phyloP scores from a whole-genome alignment of 1,139 yeast genomes.

The Casaregolazyma suthepensis region DNA sequence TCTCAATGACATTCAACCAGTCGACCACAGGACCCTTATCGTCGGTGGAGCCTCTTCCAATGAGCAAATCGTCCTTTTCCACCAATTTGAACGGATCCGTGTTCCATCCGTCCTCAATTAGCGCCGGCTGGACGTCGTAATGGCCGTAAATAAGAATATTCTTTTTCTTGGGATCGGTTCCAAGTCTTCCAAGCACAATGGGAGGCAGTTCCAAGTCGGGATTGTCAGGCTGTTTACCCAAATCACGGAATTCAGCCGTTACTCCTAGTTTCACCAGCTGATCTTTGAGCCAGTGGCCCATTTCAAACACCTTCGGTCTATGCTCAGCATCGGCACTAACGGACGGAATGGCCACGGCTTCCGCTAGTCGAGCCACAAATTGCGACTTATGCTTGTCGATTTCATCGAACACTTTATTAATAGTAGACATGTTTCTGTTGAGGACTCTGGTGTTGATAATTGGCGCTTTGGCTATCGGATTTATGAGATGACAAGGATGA shows the following conservation, averaged over 20 bases:
- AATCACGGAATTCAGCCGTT: constrained; percentile 68
- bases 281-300: constrained; percentile 73
- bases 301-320: constrained; percentile 75
- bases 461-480: not conserved
- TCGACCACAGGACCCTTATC: constrained; percentile 98
- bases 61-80: constrained; percentile 57
- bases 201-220: constrained; percentile 80
- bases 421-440: not conserved
- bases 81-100: constrained; percentile 81
- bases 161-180: constrained; percentile 72
- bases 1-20: constrained; percentile 90
- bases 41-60: constrained; percentile 94
- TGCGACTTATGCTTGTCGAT: constrained; percentile 30
- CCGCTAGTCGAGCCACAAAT: constrained; percentile 45
- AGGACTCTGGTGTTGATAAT: not conserved
- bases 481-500: not conserved
- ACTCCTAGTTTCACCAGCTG: constrained; percentile 73
- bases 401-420: constrained; percentile 12
- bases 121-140: constrained; percentile 97
- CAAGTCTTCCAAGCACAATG: constrained; percentile 80
- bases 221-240: constrained; percentile 81
- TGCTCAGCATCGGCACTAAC: constrained; percentile 85
- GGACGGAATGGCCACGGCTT: constrained; percentile 90
- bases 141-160: constrained; percentile 92
- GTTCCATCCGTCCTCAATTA: constrained; percentile 88